Evolutionary conservation across 164 flowering plant genomes (phyloP), one percentile per base, ranked within the genome.

Genomic region (Malania oleifera): DNA sequence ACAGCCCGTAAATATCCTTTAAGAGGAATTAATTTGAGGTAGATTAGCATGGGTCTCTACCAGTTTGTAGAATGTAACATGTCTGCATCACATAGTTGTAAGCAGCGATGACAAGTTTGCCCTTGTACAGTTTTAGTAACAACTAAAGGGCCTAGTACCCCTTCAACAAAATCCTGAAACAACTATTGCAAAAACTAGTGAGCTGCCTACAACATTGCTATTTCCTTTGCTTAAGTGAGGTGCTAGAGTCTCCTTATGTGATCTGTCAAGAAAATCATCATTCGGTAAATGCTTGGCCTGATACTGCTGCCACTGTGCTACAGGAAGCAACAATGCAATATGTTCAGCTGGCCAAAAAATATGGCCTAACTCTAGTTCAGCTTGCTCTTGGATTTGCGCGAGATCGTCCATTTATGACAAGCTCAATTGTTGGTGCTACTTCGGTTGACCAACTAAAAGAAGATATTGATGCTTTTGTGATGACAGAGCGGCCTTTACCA

Each of bases 381-480:
- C 81, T 92, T 28, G 96, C 98, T 0, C 93, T 89, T 9, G 92
- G 81, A 60, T 92, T 89, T 71, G 81, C 68, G 9, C 67, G 98
- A 54, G 98, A 92, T 66, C 84, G 88, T n/a, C 84, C 93, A 39
- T 92, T 89, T 62, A 61, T 92, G 77, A 73, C 95, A n/a, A 92
- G 98, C 62, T 81, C 98, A 17, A 89, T 92, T 28, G 76, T 92
- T 28, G 98, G 96, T 20, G 96, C 98, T 52, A 87, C 96, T 27
- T 85, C 96, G 19, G 64, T 85, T 5, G 87, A 84, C 20, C 98
- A 89, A 61, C 72, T 92, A 20, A 92, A 77, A 58, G 95, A 89
- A 80, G 84, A 89, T 50, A 80, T 89, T 19, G 90, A 92, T 63
- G 91, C 91, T 17, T 76, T 77, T 68, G 46, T 86, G 63, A 71